Percentiles rank a stretch among this genome's conserved stretches.
Evolutionary conservation across 768 basidiomycete species (phyloP).

Genomic region (Rhizopogon vulgaris): DNA sequence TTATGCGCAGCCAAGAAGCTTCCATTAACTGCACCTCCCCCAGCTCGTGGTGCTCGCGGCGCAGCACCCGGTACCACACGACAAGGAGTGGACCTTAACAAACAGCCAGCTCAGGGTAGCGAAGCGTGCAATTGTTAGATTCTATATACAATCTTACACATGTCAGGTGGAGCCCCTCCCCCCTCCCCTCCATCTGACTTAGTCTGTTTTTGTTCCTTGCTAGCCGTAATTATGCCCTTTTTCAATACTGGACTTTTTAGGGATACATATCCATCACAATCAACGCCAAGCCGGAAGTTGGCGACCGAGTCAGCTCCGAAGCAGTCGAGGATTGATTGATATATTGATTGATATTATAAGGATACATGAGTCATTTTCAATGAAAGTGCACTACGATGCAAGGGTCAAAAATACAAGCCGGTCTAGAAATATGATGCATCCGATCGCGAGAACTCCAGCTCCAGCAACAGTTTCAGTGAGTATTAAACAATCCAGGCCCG

Average conservation of each 20-base stretch:
- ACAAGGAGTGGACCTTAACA: slow-evolving; percentile 79
- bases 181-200: slow-evolving; percentile 8
- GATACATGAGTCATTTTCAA: too few relatives aligned
- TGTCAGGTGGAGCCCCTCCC: neutral
- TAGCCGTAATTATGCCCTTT: slow-evolving; percentile 26
- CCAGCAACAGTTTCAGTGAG: too few relatives aligned
- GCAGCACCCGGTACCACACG: slow-evolving; percentile 44
- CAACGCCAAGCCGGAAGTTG: neutral
- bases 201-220: slow-evolving; percentile 8
- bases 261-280: slow-evolving; percentile 8
- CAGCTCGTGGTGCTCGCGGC: slow-evolving; percentile 47
- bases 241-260: slow-evolving; percentile 19
- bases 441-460: too few relatives aligned
- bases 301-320: neutral
- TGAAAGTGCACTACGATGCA: too few relatives aligned
- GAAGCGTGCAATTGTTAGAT: slow-evolving; percentile 75
- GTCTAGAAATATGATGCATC: too few relatives aligned
- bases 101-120: slow-evolving; percentile 45
- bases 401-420: too few relatives aligned
- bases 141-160: neutral
- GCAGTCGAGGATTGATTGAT: neutral
- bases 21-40: slow-evolving; percentile 71
- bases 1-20: slow-evolving; percentile 69
- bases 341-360: too few relatives aligned
- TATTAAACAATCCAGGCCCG: too few relatives aligned